phyloP scores from a whole-genome alignment of 2,329 filamentous ascomycete genomes.

The Paraphoma chrysanthemicola region DNA sequence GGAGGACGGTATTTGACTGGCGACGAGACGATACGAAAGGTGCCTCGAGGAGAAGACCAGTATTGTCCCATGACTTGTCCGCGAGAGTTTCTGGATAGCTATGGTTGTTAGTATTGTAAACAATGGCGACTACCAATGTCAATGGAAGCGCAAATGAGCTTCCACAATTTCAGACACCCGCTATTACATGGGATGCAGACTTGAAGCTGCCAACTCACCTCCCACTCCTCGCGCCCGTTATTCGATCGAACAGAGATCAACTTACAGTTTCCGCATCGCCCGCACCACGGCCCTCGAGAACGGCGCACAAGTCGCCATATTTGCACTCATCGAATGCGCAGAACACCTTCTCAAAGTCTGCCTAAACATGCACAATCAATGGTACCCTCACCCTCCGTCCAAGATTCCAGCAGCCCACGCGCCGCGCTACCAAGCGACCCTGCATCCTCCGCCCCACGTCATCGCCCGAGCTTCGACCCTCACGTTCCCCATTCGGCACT shows the following conservation, averaged over 20 bases:
- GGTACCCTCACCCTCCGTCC: neutral
- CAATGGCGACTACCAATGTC: neutral
- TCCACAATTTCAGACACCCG: neutral
- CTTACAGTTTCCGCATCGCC: conserved; percentile 81
- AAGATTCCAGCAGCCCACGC: neutral
- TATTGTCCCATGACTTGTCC: conserved; percentile 93
- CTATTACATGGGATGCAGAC: neutral
- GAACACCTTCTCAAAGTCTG: conserved; percentile 42
- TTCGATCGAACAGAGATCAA: conserved; percentile 14
- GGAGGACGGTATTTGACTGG: conserved; percentile 72
- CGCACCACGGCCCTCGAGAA: conserved; percentile 74
- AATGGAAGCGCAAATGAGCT: neutral
- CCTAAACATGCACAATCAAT: conserved; percentile 38
- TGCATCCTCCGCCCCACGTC: conserved; percentile 21
- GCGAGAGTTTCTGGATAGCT: conserved; percentile 91
- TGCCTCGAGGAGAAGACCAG: conserved; percentile 78
- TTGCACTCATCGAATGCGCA: conserved; percentile 47
- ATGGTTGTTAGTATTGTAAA: conserved; percentile 8
- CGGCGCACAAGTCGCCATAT: conserved; percentile 56
- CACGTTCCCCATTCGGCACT: conserved; percentile 10
- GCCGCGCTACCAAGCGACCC: conserved; percentile 5
- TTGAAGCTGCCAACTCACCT: too few species aligned
- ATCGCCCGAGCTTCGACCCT: conserved; percentile 13
- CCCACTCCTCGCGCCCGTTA: neutral
- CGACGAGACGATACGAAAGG: conserved; percentile 64